These are phyloP conservation scores for Porcisia deanei DNA, from an alignment of 208 protist genomes.

Conservation along the genomic window DNA sequence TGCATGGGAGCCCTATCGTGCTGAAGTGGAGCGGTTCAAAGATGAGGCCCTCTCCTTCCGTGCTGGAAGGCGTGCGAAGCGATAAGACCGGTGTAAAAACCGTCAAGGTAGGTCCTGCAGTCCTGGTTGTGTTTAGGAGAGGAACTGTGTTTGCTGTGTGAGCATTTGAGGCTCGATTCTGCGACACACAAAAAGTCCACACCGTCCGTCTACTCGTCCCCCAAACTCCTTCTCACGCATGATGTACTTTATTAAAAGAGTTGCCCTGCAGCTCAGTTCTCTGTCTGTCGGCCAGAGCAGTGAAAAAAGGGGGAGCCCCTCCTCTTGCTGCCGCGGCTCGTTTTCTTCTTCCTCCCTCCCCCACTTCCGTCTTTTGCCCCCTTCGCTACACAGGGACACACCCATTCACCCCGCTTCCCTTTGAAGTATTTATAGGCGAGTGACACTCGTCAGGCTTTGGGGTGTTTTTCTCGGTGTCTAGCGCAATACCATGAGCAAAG, in stretches of 20 bases:
- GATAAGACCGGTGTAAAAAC: slow-evolving; percentile 23
- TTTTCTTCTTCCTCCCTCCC: not conserved
- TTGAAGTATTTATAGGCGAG: too few species aligned
- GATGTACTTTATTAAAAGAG: slow-evolving; percentile 2
- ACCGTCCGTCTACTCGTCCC: not conserved
- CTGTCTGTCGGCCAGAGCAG: not conserved
- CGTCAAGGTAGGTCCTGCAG: not conserved
- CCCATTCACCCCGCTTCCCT: not conserved
- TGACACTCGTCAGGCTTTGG: not conserved
- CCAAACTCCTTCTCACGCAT: not conserved
- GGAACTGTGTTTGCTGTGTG: not conserved
- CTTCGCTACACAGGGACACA: not conserved
- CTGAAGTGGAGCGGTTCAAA: slow-evolving; percentile 71
- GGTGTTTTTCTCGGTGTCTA: not conserved
- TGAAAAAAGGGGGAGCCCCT: too few species aligned
- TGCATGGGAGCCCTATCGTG: slow-evolving; percentile 82
- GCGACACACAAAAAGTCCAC: not conserved
- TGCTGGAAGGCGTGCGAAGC: slow-evolving; percentile 63
- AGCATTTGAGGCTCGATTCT: not conserved
- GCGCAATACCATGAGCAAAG: not conserved
- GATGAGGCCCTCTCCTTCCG: slow-evolving; percentile 69
- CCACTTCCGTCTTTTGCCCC: not conserved
- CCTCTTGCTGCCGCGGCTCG: not conserved
- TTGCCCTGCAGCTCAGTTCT: not conserved
- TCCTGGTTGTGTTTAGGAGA: not conserved